Percentiles rank a stretch among this genome's conserved stretches.
phyloP scores from a whole-genome alignment of 176 grass and related monocot species.

The Alloteropsis semialata region DNA sequence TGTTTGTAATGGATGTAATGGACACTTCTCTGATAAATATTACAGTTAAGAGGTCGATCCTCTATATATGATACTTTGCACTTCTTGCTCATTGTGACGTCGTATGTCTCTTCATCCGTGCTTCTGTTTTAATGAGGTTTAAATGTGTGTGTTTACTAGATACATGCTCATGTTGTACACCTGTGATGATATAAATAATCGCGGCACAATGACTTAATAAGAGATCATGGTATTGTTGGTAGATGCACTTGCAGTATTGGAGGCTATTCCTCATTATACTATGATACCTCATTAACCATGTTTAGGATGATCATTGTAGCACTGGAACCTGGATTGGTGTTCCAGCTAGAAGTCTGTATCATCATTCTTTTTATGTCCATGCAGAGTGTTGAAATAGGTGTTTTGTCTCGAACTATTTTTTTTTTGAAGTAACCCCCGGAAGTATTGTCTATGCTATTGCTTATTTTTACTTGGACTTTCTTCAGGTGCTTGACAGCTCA shows the following conservation, averaged over 20 bases:
- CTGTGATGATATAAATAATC: background rate
- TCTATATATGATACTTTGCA: background rate
- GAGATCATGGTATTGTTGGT: constrained; percentile 1
- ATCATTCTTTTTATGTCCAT: background rate
- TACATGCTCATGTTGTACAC: background rate
- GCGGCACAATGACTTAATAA: background rate
- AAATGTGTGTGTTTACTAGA: background rate
- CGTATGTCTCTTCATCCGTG: background rate
- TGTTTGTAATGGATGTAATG: background rate
- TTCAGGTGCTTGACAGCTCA: constrained; percentile 85
- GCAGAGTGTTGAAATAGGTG: background rate
- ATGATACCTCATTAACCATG: no score
- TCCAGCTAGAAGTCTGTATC: background rate
- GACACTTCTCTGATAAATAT: constrained; percentile 14
- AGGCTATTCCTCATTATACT: background rate
- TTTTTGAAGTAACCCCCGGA: no score
- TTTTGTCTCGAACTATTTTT: no score
- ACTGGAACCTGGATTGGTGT: constrained; percentile 4
- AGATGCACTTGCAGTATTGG: background rate
- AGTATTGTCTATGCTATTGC: background rate
- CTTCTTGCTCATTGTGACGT: background rate
- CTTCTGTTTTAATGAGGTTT: background rate
- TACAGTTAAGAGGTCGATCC: background rate
- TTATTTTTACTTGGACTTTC: constrained; percentile 26
- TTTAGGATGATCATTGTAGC: no score